Evolutionary conservation across 805 yeast species (phyloP).

Genomic region (Yarrowia sp.): DNA sequence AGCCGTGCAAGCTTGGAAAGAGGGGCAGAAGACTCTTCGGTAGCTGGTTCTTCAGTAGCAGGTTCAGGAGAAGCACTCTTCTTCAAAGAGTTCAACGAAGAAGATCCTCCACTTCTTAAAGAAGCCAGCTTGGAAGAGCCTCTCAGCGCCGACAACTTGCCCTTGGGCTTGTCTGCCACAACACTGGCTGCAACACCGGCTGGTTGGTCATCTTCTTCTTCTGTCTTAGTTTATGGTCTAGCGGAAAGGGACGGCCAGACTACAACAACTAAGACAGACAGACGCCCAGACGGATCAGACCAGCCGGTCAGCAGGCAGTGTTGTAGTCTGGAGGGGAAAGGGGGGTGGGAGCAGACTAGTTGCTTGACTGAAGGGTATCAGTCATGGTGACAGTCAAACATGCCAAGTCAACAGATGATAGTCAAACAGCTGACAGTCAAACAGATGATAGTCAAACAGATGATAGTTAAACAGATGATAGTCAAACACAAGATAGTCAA

Average conservation of each 20-base stretch:
- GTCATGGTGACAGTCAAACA: too few relatives aligned
- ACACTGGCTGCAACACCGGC: too few relatives aligned
- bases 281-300: background rate
- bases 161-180: background rate
- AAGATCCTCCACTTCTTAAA: background rate
- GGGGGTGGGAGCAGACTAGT: too few relatives aligned
- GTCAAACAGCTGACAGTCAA: too few relatives aligned
- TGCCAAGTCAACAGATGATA: too few relatives aligned
- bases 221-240: constrained; percentile 7
- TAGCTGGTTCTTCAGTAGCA: background rate
- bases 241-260: background rate
- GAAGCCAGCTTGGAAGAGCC: constrained; percentile 10
- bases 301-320: background rate
- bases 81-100: background rate
- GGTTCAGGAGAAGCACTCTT: background rate
- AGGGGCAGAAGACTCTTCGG: background rate
- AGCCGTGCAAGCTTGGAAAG: constrained; percentile 9
- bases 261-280: constrained; percentile 1
- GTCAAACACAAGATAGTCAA: too few relatives aligned
- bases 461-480: too few relatives aligned
- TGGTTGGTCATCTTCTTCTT: background rate
- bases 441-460: too few relatives aligned
- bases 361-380: too few relatives aligned
- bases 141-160: background rate
- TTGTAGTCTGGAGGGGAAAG: background rate